phyloP scores from a whole-genome alignment of 441 rosid species.

The Croton laevigatus region DNA sequence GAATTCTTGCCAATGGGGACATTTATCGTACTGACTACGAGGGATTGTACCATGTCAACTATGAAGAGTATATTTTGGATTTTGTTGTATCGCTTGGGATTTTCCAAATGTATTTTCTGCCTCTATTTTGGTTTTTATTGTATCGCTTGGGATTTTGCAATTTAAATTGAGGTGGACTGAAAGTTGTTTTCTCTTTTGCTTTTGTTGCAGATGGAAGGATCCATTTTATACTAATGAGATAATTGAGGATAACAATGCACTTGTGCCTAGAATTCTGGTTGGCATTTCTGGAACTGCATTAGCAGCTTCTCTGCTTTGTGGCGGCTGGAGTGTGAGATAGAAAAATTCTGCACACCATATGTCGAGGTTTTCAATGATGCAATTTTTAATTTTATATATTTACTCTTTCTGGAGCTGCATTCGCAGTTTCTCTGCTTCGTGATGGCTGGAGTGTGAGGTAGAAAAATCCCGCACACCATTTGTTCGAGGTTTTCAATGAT shows the following conservation, averaged over 20 bases:
- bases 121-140: too few relatives aligned
- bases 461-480: too few relatives aligned
- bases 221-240: conserved; percentile 35
- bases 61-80: conserved; percentile 96
- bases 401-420: too few relatives aligned
- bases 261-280: conserved; percentile 72
- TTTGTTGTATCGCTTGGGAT: too few relatives aligned
- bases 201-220: conserved; percentile 43
- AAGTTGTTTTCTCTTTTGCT: neutral
- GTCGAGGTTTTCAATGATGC: neutral
- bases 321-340: conserved; percentile 97
- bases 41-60: conserved; percentile 88
- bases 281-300: conserved; percentile 97
- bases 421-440: too few relatives aligned
- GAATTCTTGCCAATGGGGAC: conserved; percentile 80
- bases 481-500: too few relatives aligned
- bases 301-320: conserved; percentile 95
- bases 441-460: too few relatives aligned
- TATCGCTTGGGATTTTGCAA: too few relatives aligned
- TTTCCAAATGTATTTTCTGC: too few relatives aligned
- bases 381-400: neutral
- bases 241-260: conserved; percentile 42
- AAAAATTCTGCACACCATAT: conserved; percentile 9
- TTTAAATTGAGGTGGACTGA: too few relatives aligned
- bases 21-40: conserved; percentile 86